Evolutionary conservation across 2,329 filamentous ascomycete species (phyloP), one percentile per base, ranked within the genome.

Genomic region (Aspergillus puulaauensis): DNA sequence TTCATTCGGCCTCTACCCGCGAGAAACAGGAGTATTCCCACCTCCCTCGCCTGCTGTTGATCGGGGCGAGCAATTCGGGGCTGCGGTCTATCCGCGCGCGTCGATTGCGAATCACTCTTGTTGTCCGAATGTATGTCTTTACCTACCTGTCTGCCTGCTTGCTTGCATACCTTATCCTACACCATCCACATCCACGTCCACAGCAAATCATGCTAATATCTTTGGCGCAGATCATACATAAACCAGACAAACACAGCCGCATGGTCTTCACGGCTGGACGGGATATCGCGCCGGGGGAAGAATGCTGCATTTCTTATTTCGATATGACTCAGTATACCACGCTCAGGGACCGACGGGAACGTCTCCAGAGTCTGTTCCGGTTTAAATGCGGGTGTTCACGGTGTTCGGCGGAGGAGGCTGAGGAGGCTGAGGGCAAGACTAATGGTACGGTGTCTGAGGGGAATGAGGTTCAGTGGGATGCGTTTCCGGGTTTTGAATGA

Each of bases 271-370:
- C 67, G 2, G 65, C 70, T 0, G 64, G 64, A 11, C 58, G 62
- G 8, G 68, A 73, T 17, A 72, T 73, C 19, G 51, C 57, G 1
- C 47, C 65, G 0, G 70, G 66, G 1, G 68, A 73, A 35, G 70
- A 73, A 60, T 73, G 70, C 50, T 73, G 70, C 40, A 73, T 73
- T 33, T 66, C 70, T 0, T 73, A 73, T 37, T 72, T 72, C 41
- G 70, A 72, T 33, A 31, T 73, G 23, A 65, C 65, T 2, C 54
- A 64, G 43, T 54, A 62, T 33, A 59, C 53, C 1, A 61, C 64
- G 15, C 39, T 70, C 2, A 45, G 46, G 15, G 58, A 58, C 2
- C 66, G 70, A 5, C 61, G 69, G 4, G 62, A 64, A 0, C 67
- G 68, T 60, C 60, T 72, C 3, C 63, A 63, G 17, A 58, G 52